Evolutionary conservation across 164 flowering plant species (phyloP).

Genomic region (Litsea cubeba): DNA sequence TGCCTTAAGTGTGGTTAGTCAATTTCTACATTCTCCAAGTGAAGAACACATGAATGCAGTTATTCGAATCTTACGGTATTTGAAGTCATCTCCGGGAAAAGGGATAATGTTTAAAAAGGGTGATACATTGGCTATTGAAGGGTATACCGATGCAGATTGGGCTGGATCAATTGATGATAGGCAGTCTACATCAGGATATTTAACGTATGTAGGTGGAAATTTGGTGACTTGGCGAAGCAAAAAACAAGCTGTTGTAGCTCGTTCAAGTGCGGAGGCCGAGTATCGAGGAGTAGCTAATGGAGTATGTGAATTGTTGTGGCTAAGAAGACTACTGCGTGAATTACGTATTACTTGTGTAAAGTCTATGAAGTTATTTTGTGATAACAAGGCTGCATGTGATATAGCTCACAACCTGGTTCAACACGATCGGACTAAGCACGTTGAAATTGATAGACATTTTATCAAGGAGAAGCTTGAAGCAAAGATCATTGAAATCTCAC

Average conservation of each 20-base stretch:
- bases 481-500: not conserved
- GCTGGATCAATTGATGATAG: too few species aligned
- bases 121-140: not conserved
- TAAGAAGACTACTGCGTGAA: not conserved
- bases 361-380: not conserved
- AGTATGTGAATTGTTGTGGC: not conserved
- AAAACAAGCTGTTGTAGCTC: conserved; percentile 1
- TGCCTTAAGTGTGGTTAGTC: not conserved
- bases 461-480: not conserved
- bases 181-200: too few species aligned
- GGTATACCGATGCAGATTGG: conserved; percentile 2
- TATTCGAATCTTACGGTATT: too few species aligned
- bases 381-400: not conserved
- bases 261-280: not conserved
- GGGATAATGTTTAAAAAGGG: not conserved
- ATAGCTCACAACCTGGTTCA: too few species aligned
- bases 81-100: not conserved
- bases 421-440: not conserved
- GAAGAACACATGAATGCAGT: too few species aligned
- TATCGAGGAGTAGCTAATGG: not conserved
- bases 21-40: not conserved
- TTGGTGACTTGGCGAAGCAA: conserved; percentile 1
- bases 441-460: not conserved
- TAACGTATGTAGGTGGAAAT: conserved; percentile 1
- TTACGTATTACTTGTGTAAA: not conserved